phyloP scores from a whole-genome alignment of 345 rosid species.

The Eucalyptus cladocalyx region DNA sequence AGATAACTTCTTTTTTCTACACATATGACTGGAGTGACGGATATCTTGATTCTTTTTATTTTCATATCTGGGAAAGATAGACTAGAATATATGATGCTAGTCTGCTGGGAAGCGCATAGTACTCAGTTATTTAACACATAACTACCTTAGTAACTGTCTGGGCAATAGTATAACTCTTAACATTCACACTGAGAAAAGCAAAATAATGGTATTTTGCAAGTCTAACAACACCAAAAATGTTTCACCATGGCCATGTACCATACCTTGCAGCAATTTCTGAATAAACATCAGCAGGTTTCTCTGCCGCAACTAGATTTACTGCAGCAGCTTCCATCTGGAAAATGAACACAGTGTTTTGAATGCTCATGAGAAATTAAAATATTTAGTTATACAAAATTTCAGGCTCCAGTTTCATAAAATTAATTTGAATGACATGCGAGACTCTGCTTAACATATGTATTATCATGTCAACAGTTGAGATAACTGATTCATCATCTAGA shows the following conservation, averaged over 20 bases:
- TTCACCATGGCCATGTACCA: background rate
- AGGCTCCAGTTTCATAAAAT: background rate
- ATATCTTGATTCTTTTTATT: background rate
- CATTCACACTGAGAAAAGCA: background rate
- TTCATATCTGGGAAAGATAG: background rate
- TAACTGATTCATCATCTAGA: background rate
- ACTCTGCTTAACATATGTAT: background rate
- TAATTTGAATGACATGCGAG: background rate
- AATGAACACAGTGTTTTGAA: background rate
- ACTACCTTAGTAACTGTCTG: background rate
- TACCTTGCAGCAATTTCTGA: constrained; percentile 94
- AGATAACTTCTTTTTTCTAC: background rate
- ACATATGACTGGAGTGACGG: background rate
- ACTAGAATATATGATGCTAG: background rate
- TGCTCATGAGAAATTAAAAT: background rate
- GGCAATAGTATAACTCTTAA: background rate
- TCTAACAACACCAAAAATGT: background rate
- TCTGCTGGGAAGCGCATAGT: background rate
- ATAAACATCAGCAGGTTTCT: constrained; percentile 93
- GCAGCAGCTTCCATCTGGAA: constrained; percentile 89
- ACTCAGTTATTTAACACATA: background rate
- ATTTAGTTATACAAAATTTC: background rate
- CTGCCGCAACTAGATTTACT: constrained; percentile 76
- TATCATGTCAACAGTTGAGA: background rate
- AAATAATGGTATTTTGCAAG: background rate